Percentiles rank a stretch among this genome's conserved stretches.
Conservation (phyloP, 2,329 filamentous ascomycete species). For the Pyrenochaeta sp. region DNA sequence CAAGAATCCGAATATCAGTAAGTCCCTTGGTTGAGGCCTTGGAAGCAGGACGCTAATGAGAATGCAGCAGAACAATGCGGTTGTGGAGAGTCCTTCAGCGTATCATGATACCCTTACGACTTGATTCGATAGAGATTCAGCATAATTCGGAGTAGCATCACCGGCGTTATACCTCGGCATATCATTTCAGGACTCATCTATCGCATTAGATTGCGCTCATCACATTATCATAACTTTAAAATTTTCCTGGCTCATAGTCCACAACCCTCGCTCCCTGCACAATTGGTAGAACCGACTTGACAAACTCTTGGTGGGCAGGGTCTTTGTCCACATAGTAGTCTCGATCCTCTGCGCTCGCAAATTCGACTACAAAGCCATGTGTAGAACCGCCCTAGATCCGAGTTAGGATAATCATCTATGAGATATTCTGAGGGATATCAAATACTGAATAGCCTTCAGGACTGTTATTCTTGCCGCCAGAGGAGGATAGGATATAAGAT, state of each 20-base stretch:
- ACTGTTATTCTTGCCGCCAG: constrained; percentile 70
- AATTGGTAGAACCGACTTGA: constrained; percentile 58
- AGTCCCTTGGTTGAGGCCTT: constrained; percentile 54
- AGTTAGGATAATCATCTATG: neutral
- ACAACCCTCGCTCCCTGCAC: constrained; percentile 66
- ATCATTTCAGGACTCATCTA: constrained; percentile 12
- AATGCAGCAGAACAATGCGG: constrained; percentile 90
- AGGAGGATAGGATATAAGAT: constrained; percentile 67
- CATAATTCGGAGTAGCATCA: constrained; percentile 42
- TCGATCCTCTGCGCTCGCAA: constrained; percentile 69
- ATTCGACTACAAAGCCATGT: constrained; percentile 75
- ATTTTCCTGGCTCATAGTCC: constrained; percentile 65
- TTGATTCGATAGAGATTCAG: constrained; percentile 28
- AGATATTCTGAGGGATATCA: constrained; percentile 1
- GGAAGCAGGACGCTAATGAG: constrained; percentile 30
- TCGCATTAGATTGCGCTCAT: neutral
- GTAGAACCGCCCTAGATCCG: constrained; percentile 64
- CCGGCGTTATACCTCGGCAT: constrained; percentile 27
- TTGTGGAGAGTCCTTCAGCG: constrained; percentile 91
- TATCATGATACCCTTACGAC: constrained; percentile 47
- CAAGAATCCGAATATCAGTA: constrained; percentile 97
- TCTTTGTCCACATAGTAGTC: constrained; percentile 74
- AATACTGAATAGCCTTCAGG: constrained; percentile 68
- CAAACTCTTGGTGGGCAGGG: constrained; percentile 68
- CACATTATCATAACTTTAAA: constrained; percentile 44